Evolutionary conservation across 1,284 basidiomycete species (phyloP).

Genomic region (Vanrija pseudolonga): DNA sequence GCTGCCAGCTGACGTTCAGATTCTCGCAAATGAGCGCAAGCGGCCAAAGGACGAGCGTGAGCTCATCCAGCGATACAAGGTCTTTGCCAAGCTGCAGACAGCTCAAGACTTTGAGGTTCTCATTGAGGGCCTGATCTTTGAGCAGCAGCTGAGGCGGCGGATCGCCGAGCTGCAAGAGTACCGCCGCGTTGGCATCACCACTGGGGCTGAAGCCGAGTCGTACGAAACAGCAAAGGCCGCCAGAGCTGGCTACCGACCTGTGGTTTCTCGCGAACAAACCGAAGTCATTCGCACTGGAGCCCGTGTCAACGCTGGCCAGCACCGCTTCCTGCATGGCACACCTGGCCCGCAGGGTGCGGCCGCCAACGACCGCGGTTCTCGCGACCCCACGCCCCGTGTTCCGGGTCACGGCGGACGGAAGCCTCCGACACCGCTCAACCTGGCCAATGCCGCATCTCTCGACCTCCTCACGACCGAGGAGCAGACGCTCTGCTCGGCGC

Average conservation of each 20-base stretch:
- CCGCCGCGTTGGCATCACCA: constrained; percentile 74
- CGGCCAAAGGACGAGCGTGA: constrained; percentile 88
- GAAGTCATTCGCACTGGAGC: constrained; percentile 38
- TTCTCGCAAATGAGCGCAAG: constrained; percentile 86
- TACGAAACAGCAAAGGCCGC: constrained; percentile 72
- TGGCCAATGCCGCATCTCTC: constrained; percentile 77
- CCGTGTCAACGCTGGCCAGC: constrained; percentile 42
- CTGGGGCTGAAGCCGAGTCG: constrained; percentile 78
- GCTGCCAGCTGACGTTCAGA: constrained; percentile 53
- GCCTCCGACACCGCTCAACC: constrained; percentile 63
- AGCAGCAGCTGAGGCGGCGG: constrained; percentile 74
- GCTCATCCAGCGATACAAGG: constrained; percentile 80
- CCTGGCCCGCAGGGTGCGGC: constrained; percentile 10
- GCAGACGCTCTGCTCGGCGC: constrained; percentile 77
- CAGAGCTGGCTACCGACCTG: constrained; percentile 38
- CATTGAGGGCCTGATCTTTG: constrained; percentile 83
- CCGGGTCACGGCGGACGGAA: constrained; percentile 26
- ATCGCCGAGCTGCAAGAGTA: constrained; percentile 87
- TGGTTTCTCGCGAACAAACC: constrained; percentile 32
- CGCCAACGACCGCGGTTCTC: constrained; percentile 23
- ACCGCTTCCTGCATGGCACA: constrained; percentile 40
- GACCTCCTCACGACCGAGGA: constrained; percentile 82
- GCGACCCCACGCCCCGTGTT: constrained; percentile 33
- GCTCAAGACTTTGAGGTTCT: constrained; percentile 88
- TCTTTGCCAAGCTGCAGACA: constrained; percentile 88